phyloP scores from a whole-genome alignment of 345 rosid species.

The Aurinia saxatilis region DNA sequence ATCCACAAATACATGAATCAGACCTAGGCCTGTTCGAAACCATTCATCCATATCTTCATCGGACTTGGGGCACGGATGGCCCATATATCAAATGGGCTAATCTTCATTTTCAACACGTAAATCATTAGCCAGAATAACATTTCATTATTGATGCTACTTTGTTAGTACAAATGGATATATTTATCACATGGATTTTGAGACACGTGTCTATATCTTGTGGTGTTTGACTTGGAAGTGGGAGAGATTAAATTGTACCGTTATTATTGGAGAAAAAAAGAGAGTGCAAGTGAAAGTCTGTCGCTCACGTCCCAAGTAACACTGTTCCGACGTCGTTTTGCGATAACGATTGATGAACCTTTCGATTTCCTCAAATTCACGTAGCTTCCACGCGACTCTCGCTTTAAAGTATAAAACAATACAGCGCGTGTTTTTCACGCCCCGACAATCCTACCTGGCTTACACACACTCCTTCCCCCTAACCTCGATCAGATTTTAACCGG shows the following conservation, averaged over 20 bases:
- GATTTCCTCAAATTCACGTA: slow-evolving; percentile 18
- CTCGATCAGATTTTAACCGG: too few species aligned
- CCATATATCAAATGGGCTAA: too few species aligned
- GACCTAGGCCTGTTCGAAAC: too few species aligned
- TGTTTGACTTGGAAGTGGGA: background rate
- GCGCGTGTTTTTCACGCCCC: slow-evolving; percentile 10
- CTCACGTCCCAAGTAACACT: slow-evolving; percentile 25
- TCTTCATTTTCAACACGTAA: too few species aligned
- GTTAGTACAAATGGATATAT: too few species aligned
- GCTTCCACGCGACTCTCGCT: slow-evolving; percentile 15
- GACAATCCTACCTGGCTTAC: background rate
- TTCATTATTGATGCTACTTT: too few species aligned
- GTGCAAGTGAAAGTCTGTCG: background rate
- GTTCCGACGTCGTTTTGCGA: slow-evolving; percentile 14
- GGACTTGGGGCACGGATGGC: too few species aligned
- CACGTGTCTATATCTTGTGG: slow-evolving; percentile 11
- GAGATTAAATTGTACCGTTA: background rate
- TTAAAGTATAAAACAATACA: background rate
- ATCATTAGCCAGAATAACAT: too few species aligned
- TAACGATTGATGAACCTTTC: slow-evolving; percentile 7
- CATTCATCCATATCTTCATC: too few species aligned
- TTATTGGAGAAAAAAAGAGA: background rate
- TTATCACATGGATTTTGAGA: background rate
- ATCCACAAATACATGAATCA: too few species aligned
- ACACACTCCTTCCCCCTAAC: background rate